Evolutionary conservation across 148 eudicot species (phyloP).

Genomic region (Chenopodium quinoa): DNA sequence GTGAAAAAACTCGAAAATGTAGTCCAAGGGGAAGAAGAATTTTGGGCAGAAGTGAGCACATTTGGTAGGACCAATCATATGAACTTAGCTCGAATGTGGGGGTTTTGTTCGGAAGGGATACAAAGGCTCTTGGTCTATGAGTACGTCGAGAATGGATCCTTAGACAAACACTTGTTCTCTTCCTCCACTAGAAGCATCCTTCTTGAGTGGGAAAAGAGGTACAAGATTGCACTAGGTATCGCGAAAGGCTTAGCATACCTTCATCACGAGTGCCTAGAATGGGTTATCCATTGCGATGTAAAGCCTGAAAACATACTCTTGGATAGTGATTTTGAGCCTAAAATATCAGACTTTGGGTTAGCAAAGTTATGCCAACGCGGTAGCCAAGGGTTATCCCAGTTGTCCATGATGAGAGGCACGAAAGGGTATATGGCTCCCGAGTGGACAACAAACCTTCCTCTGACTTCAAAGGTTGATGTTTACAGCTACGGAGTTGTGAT

Average conservation of each 20-base stretch:
- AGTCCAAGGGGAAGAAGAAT: conserved; percentile 55
- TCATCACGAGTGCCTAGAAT: conserved; percentile 64
- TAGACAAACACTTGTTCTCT: conserved; percentile 41
- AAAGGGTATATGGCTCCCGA: not conserved
- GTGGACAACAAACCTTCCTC: not conserved
- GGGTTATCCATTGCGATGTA: conserved; percentile 66
- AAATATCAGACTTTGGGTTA: conserved; percentile 36
- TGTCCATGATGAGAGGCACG: not conserved
- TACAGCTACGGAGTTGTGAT: not conserved
- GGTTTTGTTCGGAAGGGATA: conserved; percentile 52
- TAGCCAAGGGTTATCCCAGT: not conserved
- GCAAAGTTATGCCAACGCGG: not conserved
- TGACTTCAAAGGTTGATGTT: not conserved
- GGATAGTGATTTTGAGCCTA: conserved; percentile 39
- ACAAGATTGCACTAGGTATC: conserved; percentile 28
- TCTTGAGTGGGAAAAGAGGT: conserved; percentile 44
- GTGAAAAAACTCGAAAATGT: conserved; percentile 54
- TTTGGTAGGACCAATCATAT: conserved; percentile 64
- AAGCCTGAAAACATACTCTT: conserved; percentile 53
- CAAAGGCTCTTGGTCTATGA: conserved; percentile 59
- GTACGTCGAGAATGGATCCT: conserved; percentile 45
- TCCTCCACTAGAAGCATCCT: not conserved
- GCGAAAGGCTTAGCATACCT: conserved; percentile 49
- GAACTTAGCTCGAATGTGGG: conserved; percentile 69
- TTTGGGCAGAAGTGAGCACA: conserved; percentile 65